Evolutionary conservation across 2,329 filamentous ascomycete genomes (phyloP), one percentile per base, ranked within the genome.

Genomic region (Lasiodiplodia gonubiensis): DNA sequence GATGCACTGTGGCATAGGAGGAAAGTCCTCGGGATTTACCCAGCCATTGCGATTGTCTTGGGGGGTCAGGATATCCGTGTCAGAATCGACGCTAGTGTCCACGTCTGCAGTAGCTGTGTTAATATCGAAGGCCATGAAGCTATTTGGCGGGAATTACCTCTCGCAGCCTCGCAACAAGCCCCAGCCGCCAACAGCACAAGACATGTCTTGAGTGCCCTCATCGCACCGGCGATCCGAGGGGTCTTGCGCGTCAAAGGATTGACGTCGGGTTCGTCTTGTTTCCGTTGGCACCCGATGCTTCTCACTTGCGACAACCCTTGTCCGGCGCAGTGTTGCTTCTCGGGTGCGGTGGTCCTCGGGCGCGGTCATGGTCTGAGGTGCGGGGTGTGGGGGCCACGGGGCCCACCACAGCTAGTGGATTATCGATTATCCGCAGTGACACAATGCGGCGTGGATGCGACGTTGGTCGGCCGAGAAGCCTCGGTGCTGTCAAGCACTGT

Each of bases 1-100:
- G 59, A 78, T 72, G 63, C 76, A 78, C 59, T 78, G 75, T 52
- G 76, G 76, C 75, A 78, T 78, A 25, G 76, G 59, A 69, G 67
- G 23, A 54, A 78, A 67, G 67, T 76, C 73, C 70, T 78, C 74
- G 49, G 76, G 76, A 67, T 78, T 76, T n/a, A 77, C 72, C 75
- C 74, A 78, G 68, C 72, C 75, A 68, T 66, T 60, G 55, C 57
- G 64, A 68, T 74, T 73, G 42, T 68, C 61, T 70, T 67, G 69
- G 52, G 70, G 57, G 27, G 55, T 71, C 60, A 70, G 61, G 51
- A 48, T 66, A 64, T 59, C 25, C 27, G 53, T 8, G 27, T 2
- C 10, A 21, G 42, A n/a, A 46, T 46, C 8, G 21, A 21, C 2
- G 8, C n/a, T 21, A 11, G 42, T 21, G n/a, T 6, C 8, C 42